phyloP scores from a whole-genome alignment of 768 basidiomycete species.

The Psilocybe subaeruginosa region DNA sequence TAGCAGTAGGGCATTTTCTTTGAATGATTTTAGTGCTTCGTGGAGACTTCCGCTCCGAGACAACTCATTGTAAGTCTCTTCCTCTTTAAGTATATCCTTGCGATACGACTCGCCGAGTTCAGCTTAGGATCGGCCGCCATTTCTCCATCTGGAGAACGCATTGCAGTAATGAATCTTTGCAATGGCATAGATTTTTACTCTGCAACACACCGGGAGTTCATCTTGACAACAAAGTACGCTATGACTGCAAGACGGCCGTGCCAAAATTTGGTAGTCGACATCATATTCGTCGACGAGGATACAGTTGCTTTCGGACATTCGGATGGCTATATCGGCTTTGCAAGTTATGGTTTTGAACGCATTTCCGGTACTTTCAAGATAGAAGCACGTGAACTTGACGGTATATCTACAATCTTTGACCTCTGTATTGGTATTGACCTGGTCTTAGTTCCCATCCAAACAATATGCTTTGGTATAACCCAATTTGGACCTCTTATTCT shows the following conservation, averaged over 20 bases:
- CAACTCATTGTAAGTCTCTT: neutral
- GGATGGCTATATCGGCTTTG: neutral
- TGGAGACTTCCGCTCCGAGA: neutral
- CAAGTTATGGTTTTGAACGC: neutral
- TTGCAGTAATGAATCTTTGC: conserved; percentile 5
- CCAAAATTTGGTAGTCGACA: conserved; percentile 1
- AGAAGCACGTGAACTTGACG: neutral
- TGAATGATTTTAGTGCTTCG: neutral
- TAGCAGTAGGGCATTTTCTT: neutral
- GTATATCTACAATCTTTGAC: neutral
- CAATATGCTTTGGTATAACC: neutral
- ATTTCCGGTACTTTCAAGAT: neutral
- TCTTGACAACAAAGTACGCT: neutral
- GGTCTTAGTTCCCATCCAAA: neutral
- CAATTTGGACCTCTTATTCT: neutral
- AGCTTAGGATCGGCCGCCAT: conserved; percentile 5
- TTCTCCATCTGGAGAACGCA: conserved; percentile 7
- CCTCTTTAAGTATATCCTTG: neutral
- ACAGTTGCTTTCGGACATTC: conserved; percentile 10
- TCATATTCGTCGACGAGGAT: conserved; percentile 9
- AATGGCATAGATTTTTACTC: conserved; percentile 7
- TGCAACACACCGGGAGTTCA: neutral
- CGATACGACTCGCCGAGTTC: too few relatives aligned
- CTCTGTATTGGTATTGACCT: neutral
- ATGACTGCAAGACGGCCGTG: neutral